Evolutionary conservation across 2,329 filamentous ascomycete species (phyloP).

Genomic region (Cordyceps fumosorosea): DNA sequence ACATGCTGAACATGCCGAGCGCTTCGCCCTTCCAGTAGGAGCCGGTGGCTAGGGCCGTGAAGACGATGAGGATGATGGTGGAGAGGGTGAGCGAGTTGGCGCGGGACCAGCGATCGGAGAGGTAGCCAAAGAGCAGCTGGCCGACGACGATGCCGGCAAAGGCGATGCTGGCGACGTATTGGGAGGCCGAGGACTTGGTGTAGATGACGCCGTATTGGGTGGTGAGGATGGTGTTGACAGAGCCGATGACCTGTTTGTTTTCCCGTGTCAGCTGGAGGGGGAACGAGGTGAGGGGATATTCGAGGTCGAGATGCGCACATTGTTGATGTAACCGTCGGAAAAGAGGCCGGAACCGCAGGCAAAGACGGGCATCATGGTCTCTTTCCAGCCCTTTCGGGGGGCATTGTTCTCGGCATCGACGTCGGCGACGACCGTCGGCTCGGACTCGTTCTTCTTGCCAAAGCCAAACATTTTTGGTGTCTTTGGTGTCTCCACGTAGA

Average conservation of each 20-base stretch:
- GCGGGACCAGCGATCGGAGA: conserved; percentile 77
- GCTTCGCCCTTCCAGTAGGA: conserved; percentile 67
- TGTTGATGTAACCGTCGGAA: conserved; percentile 88
- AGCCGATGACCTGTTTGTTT: conserved; percentile 65
- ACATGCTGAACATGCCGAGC: conserved; percentile 64
- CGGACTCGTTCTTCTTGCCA: not conserved
- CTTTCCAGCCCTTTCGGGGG: conserved; percentile 6
- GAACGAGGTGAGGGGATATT: not conserved
- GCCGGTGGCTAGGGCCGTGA: conserved; percentile 71
- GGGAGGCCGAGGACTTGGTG: conserved; percentile 55
- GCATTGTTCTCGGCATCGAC: not conserved
- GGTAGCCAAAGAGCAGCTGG: conserved; percentile 72
- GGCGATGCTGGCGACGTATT: conserved; percentile 69
- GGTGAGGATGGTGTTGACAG: conserved; percentile 70
- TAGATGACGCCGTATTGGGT: conserved; percentile 64
- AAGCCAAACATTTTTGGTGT: conserved; percentile 1
- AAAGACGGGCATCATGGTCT: conserved; percentile 56
- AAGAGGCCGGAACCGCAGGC: conserved; percentile 88
- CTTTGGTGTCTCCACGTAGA: no score
- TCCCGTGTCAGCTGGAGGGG: no score
- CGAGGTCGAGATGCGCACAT: conserved; percentile 42
- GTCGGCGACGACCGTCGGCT: not conserved
- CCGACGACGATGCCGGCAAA: conserved; percentile 84
- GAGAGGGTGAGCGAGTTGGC: conserved; percentile 75
- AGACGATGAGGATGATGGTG: conserved; percentile 77